Conservation (phyloP, 306 rosid species). For the Pterocarpus santalinus region DNA sequence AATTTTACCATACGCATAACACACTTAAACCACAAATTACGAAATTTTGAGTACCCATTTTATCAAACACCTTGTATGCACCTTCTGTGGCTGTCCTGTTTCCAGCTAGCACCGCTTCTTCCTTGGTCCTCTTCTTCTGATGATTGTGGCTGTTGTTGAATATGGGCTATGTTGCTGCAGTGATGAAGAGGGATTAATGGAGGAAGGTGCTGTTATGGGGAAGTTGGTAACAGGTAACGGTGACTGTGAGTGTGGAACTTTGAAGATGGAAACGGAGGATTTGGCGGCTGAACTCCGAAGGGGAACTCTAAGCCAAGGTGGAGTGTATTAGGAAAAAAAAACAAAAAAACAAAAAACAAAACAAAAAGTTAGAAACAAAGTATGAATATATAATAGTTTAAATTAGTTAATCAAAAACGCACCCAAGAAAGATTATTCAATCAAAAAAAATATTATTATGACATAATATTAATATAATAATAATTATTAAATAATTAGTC, state of each 20-base stretch:
- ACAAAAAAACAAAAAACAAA: no score
- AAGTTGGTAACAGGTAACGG: neutral
- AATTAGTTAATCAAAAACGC: no score
- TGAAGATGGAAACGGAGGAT: neutral
- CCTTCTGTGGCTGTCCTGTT: neutral
- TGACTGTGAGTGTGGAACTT: neutral
- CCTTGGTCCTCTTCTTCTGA: neutral
- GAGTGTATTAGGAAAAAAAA: no score
- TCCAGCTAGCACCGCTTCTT: neutral
- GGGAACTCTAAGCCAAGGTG: neutral
- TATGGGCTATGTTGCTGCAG: neutral
- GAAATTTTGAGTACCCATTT: neutral
- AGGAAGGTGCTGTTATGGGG: neutral
- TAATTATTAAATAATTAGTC: no score
- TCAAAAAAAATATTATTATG: no score
- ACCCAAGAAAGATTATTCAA: no score
- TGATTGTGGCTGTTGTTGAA: neutral
- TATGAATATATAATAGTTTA: no score
- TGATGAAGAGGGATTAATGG: neutral
- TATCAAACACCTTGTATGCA: constrained; percentile 4
- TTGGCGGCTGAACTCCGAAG: neutral
- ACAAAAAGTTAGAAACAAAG: no score
- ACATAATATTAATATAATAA: no score
- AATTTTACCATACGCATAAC: neutral
- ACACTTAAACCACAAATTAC: neutral